Evolutionary conservation across 1,139 yeast species (phyloP), one percentile per base, ranked within the genome.

Genomic region (Nakaseomyces glabratus): DNA sequence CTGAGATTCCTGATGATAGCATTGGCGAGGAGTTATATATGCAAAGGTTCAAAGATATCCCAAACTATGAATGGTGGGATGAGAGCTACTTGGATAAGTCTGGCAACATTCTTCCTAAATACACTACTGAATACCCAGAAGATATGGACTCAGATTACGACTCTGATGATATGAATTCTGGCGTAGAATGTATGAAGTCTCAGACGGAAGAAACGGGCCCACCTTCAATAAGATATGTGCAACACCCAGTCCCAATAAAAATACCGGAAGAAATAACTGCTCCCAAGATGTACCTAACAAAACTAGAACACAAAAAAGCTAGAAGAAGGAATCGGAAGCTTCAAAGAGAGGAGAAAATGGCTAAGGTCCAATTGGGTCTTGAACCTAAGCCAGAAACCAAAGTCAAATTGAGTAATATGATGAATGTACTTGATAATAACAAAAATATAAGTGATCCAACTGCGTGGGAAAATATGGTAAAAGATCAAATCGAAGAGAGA

Each of bases 361-460:
- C 85, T 47, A 65, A 82, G 33, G 78, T 88, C 19, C 70, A 76
- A 42, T 62, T 84, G 4, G 98, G 98, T 0, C 61, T 88, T 16
- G 86, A 79, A 34, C 81, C 94, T 0, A 82, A 94, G 2, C 96
- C 95, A 0, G 80, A 81, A 5, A 95, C 96, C 2, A 90, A 88
- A 57, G 84, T 88, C 20, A 84, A 79, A 48, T 62, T 85, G 35
- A 73, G 79, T 30, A 90, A 88, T 52, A 67, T 88, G 55, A 82
- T 84, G 86, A 79, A 72, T 46, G 95, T 85, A 0, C 65, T 80
- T 33, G 57, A 51, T 31, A 82, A 95, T 3, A 78, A 84, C 50
- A 93, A 82, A 42, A 84, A 93, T n/a, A 79, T 86, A 31, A 68
- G 71, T 42, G 95, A 90, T 51, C 98, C 98, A 0, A 90, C 98